Conservation (phyloP, 1,284 basidiomycete species). For the Moesziomyces sp. region DNA sequence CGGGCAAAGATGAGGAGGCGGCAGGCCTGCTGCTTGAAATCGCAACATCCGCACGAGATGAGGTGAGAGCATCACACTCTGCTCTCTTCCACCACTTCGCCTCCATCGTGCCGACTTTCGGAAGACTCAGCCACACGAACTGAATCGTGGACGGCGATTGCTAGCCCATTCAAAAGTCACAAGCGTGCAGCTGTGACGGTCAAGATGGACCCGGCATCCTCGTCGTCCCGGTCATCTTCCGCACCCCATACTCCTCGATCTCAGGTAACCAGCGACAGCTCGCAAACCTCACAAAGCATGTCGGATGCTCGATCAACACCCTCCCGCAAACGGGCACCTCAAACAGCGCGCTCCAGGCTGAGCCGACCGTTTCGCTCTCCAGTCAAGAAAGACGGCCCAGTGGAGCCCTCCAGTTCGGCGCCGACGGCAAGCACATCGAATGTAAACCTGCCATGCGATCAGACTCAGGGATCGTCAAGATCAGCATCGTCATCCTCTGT, state of each 20-base stretch:
- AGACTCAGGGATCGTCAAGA: neutral
- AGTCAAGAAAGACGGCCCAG: conserved; percentile 10
- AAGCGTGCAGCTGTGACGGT: neutral
- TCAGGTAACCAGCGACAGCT: conserved; percentile 10
- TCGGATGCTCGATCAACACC: neutral
- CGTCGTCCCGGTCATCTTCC: conserved; percentile 17
- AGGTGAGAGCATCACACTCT: no score
- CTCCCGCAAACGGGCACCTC: neutral
- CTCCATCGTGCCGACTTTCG: no score
- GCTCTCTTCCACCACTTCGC: no score
- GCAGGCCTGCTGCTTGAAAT: no score
- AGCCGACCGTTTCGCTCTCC: conserved; percentile 26
- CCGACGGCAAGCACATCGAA: neutral
- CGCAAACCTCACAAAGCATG: conserved; percentile 7
- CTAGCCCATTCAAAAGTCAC: neutral
- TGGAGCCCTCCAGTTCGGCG: conserved; percentile 6
- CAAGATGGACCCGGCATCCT: conserved; percentile 12
- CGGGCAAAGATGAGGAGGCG: no score
- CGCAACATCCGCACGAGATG: no score
- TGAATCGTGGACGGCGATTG: no score
- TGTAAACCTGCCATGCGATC: neutral
- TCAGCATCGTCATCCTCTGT: neutral
- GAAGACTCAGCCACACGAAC: no score
- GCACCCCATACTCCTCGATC: neutral
- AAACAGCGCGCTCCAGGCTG: conserved; percentile 5